A percentile compares a stretch with the other conserved stretches of the same genome.
These are phyloP conservation scores for Penicillium fuscoglaucum DNA, from an alignment of 2,329 filamentous ascomycete genomes.

Conservation along the genomic window DNA sequence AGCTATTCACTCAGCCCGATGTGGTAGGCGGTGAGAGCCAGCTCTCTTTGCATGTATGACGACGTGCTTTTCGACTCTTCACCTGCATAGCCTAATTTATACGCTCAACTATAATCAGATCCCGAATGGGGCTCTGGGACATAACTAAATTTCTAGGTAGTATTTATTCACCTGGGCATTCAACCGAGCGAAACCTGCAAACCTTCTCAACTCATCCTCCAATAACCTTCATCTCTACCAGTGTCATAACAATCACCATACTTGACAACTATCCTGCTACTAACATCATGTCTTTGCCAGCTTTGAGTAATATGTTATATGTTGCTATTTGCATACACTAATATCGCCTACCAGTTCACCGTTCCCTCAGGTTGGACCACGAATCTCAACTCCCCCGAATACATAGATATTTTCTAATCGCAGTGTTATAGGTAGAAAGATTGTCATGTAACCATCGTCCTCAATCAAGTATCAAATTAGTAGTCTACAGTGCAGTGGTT, in stretches of 20 bases:
- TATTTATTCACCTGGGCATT: too few species aligned
- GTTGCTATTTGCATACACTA: not conserved
- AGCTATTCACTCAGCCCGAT: constrained; percentile 5
- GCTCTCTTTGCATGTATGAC: not conserved
- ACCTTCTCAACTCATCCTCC: not conserved
- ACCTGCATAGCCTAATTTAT: not conserved
- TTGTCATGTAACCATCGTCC: not conserved
- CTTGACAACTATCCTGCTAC: not conserved
- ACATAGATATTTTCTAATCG: not conserved
- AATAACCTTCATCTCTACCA: not conserved
- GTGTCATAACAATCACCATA: not conserved
- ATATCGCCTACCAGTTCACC: not conserved
- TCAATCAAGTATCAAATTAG: not conserved
- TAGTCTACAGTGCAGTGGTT: not conserved
- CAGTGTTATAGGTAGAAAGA: not conserved
- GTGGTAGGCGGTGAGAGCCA: constrained; percentile 6
- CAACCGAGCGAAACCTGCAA: not conserved
- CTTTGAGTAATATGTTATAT: not conserved
- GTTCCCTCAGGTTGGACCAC: not conserved
- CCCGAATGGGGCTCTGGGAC: not conserved
- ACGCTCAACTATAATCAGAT: not conserved
- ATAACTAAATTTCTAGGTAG: too few species aligned
- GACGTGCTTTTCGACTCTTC: not conserved
- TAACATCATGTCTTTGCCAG: not conserved
- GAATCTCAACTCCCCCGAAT: not conserved